phyloP scores from a whole-genome alignment of 345 rosid species.

The Corymbia maculata region DNA sequence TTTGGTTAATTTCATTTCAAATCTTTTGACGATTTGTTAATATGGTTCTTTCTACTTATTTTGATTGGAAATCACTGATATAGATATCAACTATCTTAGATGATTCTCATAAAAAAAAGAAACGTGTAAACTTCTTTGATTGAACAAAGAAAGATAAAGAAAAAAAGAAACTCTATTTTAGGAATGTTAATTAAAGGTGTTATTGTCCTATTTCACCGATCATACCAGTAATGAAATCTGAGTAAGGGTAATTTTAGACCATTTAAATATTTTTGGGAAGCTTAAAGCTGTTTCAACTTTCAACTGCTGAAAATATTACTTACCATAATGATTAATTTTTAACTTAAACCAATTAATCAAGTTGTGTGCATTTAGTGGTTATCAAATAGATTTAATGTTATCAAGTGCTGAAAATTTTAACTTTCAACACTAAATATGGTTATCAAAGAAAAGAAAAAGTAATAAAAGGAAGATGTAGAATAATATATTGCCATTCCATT shows the following conservation, averaged over 20 bases:
- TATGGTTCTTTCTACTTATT: too few relatives aligned
- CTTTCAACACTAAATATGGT: background rate
- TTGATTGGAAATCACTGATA: too few relatives aligned
- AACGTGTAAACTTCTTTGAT: too few relatives aligned
- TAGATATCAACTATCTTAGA: background rate
- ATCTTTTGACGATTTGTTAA: too few relatives aligned
- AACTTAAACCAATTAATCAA: background rate
- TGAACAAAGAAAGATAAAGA: background rate
- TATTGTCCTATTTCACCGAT: background rate
- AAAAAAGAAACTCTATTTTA: background rate
- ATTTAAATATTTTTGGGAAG: background rate
- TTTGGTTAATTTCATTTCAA: too few relatives aligned
- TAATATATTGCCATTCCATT: background rate
- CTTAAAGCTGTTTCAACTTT: background rate
- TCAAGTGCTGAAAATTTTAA: background rate
- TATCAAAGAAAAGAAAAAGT: background rate
- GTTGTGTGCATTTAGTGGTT: background rate
- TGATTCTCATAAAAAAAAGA: background rate
- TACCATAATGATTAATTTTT: background rate
- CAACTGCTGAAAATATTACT: background rate
- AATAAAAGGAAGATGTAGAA: background rate
- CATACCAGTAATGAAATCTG: background rate
- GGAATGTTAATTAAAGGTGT: background rate
- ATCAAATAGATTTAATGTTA: background rate
- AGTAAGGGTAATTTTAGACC: background rate